Evolutionary conservation across 2,329 filamentous ascomycete genomes (phyloP).

Genomic region (Paramyrothecium sp.): DNA sequence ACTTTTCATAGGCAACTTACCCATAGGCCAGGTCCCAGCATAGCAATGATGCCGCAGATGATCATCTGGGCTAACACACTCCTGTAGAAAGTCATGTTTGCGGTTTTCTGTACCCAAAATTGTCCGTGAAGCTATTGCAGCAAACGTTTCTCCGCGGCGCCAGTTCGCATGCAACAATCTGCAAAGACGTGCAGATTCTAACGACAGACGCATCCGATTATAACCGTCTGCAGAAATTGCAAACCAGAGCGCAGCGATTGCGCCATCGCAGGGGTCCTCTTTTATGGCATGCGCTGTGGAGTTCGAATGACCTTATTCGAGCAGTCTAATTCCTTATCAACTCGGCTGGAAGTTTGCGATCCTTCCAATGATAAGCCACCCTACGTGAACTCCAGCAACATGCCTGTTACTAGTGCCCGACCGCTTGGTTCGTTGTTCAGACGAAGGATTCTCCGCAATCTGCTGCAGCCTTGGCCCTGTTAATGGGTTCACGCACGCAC

Average conservation of each 20-base stretch:
- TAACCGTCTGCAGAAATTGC: background rate
- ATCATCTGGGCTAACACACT: conserved; percentile 13
- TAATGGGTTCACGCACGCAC: too few species aligned
- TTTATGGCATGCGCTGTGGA: background rate
- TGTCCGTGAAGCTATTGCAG: background rate
- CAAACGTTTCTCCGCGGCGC: background rate
- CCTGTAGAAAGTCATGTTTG: conserved; percentile 3
- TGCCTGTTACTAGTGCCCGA: too few species aligned
- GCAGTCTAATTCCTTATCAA: too few species aligned
- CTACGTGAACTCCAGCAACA: too few species aligned
- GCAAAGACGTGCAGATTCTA: background rate
- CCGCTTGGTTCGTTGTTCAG: too few species aligned
- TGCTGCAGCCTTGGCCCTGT: too few species aligned
- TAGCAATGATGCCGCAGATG: conserved; percentile 9
- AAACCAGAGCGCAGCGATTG: background rate
- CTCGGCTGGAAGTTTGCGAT: too few species aligned
- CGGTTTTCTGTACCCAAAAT: background rate
- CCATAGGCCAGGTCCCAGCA: conserved; percentile 11
- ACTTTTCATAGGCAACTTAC: background rate
- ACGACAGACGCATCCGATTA: background rate
- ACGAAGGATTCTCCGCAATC: too few species aligned
- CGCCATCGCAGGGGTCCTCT: background rate
- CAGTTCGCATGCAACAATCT: background rate
- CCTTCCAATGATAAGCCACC: too few species aligned
- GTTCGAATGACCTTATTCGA: background rate